Evolutionary conservation across 2,329 filamentous ascomycete genomes (phyloP), one percentile per base, ranked within the genome.

Genomic region (Aspergillus phoenicis): DNA sequence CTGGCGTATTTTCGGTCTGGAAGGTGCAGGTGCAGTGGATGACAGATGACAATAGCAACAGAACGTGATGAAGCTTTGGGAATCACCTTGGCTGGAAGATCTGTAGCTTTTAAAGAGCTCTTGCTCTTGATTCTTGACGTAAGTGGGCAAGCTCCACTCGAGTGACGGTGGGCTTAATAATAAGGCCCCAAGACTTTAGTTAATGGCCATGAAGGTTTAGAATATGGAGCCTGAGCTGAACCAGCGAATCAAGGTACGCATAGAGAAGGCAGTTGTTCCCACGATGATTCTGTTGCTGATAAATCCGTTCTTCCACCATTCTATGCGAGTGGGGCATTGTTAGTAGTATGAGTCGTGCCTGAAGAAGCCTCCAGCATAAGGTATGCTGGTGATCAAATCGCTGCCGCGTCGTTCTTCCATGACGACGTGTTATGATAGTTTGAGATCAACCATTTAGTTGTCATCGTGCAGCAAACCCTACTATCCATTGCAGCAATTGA

Each of bases 61-160:
- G 36, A 52, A 39, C 20, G 6, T 2, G 13, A 33, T 15, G n/a
- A 22, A n/a, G 11, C 17, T 3, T 39, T 45, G 6, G 26, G 7
- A 13, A 33, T n/a, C n/a, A 28, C 8, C 8, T n/a, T 33, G 5
- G 53, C 20, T 26, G 52, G 41, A 39, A 38, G 38, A 24, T 30
- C 4, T 36, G 8, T 56, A 22, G 28, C 47, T 43, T 30, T 56
- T 20, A 45, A 52, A 26, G 33, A 45, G 10, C 33, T 43, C 11
- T 41, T 20, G 10, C 33, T 36, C 8, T 51, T 20, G 17, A 43
- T 33, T 45, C n/a, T 61, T 61, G 59, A 61, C 54, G 59, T 61
- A 57, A 61, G 54, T 53, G 59, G 59, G 39, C 54, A 38, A 38
- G 55, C 43, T 45, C 49, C 59, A 55, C 53, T 39, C n/a, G 22